Conservation (phyloP, 345 rosid genomes). For the Theobroma cacao region DNA sequence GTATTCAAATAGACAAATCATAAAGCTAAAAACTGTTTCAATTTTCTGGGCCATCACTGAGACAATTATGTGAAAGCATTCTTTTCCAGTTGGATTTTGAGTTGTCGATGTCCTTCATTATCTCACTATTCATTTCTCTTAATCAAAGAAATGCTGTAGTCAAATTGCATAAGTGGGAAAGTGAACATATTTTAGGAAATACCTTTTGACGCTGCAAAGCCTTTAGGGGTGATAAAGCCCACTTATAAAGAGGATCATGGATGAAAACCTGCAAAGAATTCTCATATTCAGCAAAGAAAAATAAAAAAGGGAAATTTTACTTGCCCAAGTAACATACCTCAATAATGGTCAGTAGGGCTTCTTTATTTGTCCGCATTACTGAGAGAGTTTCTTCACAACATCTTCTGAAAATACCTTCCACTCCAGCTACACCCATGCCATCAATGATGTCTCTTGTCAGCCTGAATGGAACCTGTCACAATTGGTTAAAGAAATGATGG, state of each 20-base stretch:
- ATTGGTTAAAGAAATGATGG: not conserved
- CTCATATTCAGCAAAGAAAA: slow-evolving; percentile 9
- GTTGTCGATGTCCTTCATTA: not conserved
- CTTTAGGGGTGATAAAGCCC: slow-evolving; percentile 96
- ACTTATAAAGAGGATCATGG: slow-evolving; percentile 96
- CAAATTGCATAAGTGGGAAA: not conserved
- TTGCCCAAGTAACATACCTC: slow-evolving; percentile 55
- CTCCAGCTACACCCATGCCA: slow-evolving; percentile 98
- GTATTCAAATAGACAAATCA: not conserved
- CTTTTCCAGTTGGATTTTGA: not conserved
- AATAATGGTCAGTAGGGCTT: slow-evolving; percentile 87
- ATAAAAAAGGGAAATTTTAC: not conserved
- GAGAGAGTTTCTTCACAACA: slow-evolving; percentile 96
- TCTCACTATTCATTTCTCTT: not conserved
- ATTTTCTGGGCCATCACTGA: not conserved
- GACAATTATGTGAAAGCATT: not conserved
- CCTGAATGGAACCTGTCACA: slow-evolving; percentile 87
- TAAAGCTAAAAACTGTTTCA: not conserved
- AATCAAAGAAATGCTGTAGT: not conserved
- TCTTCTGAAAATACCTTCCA: slow-evolving; percentile 93
- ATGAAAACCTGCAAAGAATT: slow-evolving; percentile 79
- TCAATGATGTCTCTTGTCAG: slow-evolving; percentile 90
- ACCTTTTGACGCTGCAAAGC: slow-evolving; percentile 99
- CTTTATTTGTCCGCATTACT: slow-evolving; percentile 96
- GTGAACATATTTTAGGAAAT: slow-evolving; percentile 19